Evolutionary conservation across 164 flowering plant species (phyloP), one percentile per base, ranked within the genome.

Genomic region (Taxillus chinensis): DNA sequence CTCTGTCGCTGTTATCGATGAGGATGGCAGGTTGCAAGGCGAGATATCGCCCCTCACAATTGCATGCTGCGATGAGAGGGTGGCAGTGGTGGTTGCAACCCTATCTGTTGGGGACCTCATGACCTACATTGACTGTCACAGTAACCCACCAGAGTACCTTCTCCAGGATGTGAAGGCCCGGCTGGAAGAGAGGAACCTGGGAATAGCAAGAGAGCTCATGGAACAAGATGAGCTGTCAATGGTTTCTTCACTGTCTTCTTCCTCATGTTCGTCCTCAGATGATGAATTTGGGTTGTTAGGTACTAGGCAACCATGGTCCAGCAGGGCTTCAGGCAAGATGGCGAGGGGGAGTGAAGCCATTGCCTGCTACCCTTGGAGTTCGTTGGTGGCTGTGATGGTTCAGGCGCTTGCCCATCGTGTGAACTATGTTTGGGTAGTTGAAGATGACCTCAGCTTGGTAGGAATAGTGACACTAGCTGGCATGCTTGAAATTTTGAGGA

Each of bases 311-410:
- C 37, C 3, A 4, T 45, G 64, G 11, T 73, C 70, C 9, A 11
- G 13, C 51, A 48, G 51, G 51, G 13, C 13, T 48, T 48, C 4
- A 14, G 59, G 72, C 0, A 73, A 72, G 52, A 52, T 68, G 48
- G 73, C 38, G 41, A 74, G 79, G 71, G 71, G 78, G 12, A 65
- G 74, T 3, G 82, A 77, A 62, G 76, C 74, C 2, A 68, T 76
- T 3, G 75, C 74, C 13, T 83, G 87, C 67, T 52, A 68, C 15
- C 83, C 82, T 14, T 59, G 74, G 72, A 83, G 83, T 66, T 81
- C 87, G 0, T 51, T 83, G 61, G 70, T 78, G 64, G 87, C 85
- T 3, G 87, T 81, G 63, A 80, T 83, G 83, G 71, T 83, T 37
- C 85, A 81, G 57, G 83, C 85, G 2, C 69, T 81, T 7, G 73